phyloP scores from a whole-genome alignment of 2,329 filamentous ascomycete genomes.

The Ascochyta lentis region DNA sequence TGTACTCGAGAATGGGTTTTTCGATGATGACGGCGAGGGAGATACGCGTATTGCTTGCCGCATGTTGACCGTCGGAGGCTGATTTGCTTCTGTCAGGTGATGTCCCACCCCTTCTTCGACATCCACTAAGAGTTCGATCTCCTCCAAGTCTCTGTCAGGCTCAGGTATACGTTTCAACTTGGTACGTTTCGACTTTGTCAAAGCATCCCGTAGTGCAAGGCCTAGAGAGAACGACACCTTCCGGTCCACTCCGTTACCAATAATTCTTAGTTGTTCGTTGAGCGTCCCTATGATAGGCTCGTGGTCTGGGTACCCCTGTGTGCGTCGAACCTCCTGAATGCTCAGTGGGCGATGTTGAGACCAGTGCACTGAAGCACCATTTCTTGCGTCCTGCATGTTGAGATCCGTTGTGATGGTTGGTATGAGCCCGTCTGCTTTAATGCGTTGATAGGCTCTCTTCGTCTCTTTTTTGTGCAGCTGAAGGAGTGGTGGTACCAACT shows the following conservation, averaged over 20 bases:
- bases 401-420: conserved; percentile 67
- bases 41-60: background rate
- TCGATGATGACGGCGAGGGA: background rate
- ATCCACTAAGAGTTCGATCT: background rate
- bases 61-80: no score
- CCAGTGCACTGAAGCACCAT: conserved; percentile 69
- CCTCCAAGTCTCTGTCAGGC: background rate
- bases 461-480: conserved; percentile 27
- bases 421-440: conserved; percentile 62
- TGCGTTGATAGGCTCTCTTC: conserved; percentile 57
- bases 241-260: conserved; percentile 80
- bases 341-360: conserved; percentile 65
- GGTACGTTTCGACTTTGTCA: background rate
- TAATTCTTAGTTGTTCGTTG: conserved; percentile 65
- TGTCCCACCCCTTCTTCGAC: background rate
- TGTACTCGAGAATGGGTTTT: background rate
- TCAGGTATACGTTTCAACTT: no score
- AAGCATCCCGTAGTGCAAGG: conserved; percentile 41
- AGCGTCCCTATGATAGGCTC: conserved; percentile 71
- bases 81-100: background rate
- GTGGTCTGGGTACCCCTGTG: conserved; percentile 73
- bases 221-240: conserved; percentile 72
- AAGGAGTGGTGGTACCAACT: conserved; percentile 41
- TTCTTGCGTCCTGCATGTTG: conserved; percentile 61
- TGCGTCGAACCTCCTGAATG: conserved; percentile 71